Base-by-base conservation (phyloP, 2,329 filamentous ascomycete species). In the Aspergillus pseudoglaucus region DNA sequence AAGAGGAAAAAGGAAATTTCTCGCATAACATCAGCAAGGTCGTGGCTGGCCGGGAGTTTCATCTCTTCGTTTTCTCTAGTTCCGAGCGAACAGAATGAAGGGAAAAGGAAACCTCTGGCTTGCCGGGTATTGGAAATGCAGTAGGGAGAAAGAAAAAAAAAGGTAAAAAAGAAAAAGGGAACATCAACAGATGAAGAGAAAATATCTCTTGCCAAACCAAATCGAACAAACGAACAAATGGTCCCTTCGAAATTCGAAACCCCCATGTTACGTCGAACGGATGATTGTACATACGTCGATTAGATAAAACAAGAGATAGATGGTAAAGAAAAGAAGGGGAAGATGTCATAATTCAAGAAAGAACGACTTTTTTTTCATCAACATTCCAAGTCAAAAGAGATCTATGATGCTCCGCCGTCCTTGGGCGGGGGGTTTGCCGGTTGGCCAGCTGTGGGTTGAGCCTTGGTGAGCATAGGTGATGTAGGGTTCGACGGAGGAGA, bases 401-500 rank as follows among this genome's bases (percentile, higher is more conserved):
- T 66, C 65, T 69, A 69, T 68, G 65, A 65, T 59, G 65, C 60
- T 57, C 65, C 65, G 47, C 63, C 65, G 50, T 64, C 62, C 62
- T 70, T 71, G n/a, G 65, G 66, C 49, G 69, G 68, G 45, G 70
- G 68, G 60, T 69, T 69, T 44, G 71, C 70, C 55, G 66, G 68
- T 48, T 67, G 66, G 52, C 67, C 69, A 53, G 66, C 62, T 44
- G 65, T 66, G 46, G 72, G 72, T 60, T 72, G 71, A 42, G 71
- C 68, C 58, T 75, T 76, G 48, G 67, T 67, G 47, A 70, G 62
- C 48, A 69, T 63, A 47, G 74, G 74, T 27, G 74, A 76, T 39
- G 71, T 67, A 33, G 71, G 71, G 59, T 72, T 69, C 20, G 72
- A 75, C 30, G 74, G 72, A 38, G 74, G 74, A 46, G 74, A 76